phyloP scores from a whole-genome alignment of 2,329 filamentous ascomycete species.

The Trichoderma aggressivum region DNA sequence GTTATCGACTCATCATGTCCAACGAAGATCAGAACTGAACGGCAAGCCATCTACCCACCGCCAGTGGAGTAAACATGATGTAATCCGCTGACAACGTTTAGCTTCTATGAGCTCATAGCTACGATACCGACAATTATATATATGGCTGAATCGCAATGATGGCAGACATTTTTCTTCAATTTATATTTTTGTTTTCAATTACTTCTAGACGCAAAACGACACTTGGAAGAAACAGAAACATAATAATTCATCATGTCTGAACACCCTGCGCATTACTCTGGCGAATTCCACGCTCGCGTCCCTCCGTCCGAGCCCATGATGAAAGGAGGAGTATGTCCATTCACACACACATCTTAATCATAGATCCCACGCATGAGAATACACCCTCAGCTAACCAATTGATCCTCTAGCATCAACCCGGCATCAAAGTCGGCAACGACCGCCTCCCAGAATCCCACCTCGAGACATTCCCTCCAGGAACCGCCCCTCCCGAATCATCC shows the following conservation, averaged over 20 bases:
- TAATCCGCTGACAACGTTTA: background rate
- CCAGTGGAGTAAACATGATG: background rate
- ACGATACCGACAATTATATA: background rate
- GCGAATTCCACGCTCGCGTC: conserved; percentile 9
- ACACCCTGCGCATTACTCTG: background rate
- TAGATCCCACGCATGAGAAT: background rate
- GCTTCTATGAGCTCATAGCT: conserved; percentile 6
- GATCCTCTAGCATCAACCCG: conserved; percentile 56
- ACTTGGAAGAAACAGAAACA: background rate
- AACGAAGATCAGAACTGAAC: background rate
- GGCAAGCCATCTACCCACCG: background rate
- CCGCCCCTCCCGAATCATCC: conserved; percentile 50
- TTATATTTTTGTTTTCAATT: background rate
- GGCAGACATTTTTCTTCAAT: background rate
- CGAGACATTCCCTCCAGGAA: conserved; percentile 58
- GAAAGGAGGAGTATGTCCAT: conserved; percentile 18
- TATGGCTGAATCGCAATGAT: background rate
- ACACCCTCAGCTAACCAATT: background rate
- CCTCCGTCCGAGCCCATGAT: conserved; percentile 17
- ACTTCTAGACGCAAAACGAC: background rate
- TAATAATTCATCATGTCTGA: background rate
- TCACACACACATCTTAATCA: background rate
- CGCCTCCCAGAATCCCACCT: conserved; percentile 60
- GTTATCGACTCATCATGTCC: background rate
- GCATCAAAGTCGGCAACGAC: conserved; percentile 58